Evolutionary conservation across 2,329 filamentous ascomycete genomes (phyloP).

Genomic region (Hawksworthiomyces lignivorus): DNA sequence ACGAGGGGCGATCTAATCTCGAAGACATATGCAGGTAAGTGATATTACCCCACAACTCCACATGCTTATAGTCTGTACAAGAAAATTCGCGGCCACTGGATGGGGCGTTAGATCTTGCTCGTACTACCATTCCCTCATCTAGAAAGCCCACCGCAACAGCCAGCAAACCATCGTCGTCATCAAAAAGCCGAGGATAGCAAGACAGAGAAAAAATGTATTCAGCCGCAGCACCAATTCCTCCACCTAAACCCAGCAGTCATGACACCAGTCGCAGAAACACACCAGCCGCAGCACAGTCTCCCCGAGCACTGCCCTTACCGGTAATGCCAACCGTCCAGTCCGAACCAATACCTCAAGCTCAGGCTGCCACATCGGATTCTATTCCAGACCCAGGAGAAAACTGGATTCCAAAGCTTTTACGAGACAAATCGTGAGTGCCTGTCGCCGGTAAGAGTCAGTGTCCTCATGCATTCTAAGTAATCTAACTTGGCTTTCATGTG

Average conservation of each 20-base stretch:
- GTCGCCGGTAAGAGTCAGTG: no score
- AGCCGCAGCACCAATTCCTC: conserved; percentile 57
- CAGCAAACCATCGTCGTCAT: no score
- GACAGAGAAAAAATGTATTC: conserved; percentile 29
- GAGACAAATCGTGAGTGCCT: conserved; percentile 79
- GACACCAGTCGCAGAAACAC: conserved; percentile 61
- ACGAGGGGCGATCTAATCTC: no score
- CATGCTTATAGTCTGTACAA: no score
- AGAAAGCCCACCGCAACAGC: no score
- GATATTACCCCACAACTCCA: no score
- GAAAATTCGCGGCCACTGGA: no score
- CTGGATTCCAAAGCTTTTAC: conserved; percentile 70
- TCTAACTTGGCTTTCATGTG: no score
- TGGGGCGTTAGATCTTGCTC: no score
- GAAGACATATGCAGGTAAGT: no score
- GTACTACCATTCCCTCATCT: no score
- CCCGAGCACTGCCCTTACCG: conserved; percentile 31
- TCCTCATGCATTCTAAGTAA: no score
- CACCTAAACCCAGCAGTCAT: conserved; percentile 64
- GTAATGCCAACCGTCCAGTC: conserved; percentile 13
- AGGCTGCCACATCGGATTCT: conserved; percentile 24
- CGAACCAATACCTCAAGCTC: conserved; percentile 20
- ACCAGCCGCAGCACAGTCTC: conserved; percentile 42
- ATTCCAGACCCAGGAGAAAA: conserved; percentile 56
- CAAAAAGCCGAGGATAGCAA: background rate